Base-by-base conservation (phyloP, 441 rosid genomes). In the Dalechampia spathulata region DNA sequence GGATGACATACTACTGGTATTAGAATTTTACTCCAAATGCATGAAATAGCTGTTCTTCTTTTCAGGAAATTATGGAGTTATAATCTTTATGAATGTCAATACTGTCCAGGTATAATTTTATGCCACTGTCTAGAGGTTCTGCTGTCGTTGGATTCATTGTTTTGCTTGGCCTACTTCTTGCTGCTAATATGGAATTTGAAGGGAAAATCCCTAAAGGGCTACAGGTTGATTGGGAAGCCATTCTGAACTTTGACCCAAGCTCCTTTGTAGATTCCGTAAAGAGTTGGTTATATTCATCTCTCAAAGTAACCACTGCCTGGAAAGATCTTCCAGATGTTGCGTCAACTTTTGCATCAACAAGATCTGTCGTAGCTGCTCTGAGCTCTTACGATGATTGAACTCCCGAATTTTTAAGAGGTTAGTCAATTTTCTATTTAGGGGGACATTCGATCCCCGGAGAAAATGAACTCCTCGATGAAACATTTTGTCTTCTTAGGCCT, bases 221-320 rank as follows among this genome's bases (percentile, higher is more conserved):
- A 64, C 99, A 93, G 67, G 80, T 90, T 39, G 97, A 93, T 69
- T 90, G 99, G 99, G 99, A 85, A 54, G 99, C 96, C 66, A 90
- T 93, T 64, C 83, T 93, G 57, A 84, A 75, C 58, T 71, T 62
- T 22, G 83, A 87, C 50, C 83, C 95, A 3, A 68, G 74, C 57
- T 63, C 74, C 34, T 93, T 87, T 52, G 61, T 72, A 20, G 84
- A 67, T 72, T 81, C 95, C 15, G 71, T 81, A 39, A 85, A 79
- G 76, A 74, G 75, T 55, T 90, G 99, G 99, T 53, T 93, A 61
- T 82, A 81, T 71, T 86, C 93, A 26, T 81, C 88, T 42, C 66
- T 93, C 45, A 83, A 76, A 67, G 77, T 81, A 52, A 74, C 82
- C 38, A 75, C 93, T 37, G 85, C 94, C 13, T 90, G 87, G 97